These are phyloP conservation scores for Plasmodium knowlesi DNA, from an alignment of 169 alveolate genomes.

Conservation along the genomic window DNA sequence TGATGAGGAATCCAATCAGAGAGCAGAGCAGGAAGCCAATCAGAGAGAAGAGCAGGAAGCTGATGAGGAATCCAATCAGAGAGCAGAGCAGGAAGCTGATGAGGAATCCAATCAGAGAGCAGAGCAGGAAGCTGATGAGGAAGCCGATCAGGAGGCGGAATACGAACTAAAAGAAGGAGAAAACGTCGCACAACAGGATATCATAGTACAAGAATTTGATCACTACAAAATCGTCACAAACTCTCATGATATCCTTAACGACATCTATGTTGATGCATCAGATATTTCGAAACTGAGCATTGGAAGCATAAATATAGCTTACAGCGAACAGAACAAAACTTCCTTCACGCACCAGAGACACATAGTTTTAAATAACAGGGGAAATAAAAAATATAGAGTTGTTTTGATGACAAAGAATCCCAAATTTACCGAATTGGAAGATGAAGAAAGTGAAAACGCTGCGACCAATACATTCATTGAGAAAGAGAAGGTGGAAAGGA, in stretches of 20 bases:
- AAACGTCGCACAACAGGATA: neutral
- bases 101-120: neutral
- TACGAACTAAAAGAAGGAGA: neutral
- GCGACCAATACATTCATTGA: neutral
- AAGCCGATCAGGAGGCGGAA: neutral
- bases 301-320: constrained; percentile 18
- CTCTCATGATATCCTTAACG: constrained; percentile 30
- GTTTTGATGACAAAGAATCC: constrained; percentile 65
- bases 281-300: constrained; percentile 53
- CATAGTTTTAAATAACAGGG: constrained; percentile 37
- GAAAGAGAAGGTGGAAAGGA: neutral
- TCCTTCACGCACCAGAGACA: constrained; percentile 51
- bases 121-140: neutral
- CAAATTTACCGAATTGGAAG: constrained; percentile 11
- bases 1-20: neutral
- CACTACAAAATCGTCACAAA: constrained; percentile 44
- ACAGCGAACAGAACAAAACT: constrained; percentile 8
- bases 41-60: neutral
- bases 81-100: neutral
- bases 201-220: constrained; percentile 1
- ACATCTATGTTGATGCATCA: constrained; percentile 45
- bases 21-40: too few species aligned
- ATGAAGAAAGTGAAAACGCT: neutral
- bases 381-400: constrained; percentile 39
- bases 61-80: neutral